Evolutionary conservation across 2,329 filamentous ascomycete genomes (phyloP).

Genomic region (Trichophyton benhamiae): DNA sequence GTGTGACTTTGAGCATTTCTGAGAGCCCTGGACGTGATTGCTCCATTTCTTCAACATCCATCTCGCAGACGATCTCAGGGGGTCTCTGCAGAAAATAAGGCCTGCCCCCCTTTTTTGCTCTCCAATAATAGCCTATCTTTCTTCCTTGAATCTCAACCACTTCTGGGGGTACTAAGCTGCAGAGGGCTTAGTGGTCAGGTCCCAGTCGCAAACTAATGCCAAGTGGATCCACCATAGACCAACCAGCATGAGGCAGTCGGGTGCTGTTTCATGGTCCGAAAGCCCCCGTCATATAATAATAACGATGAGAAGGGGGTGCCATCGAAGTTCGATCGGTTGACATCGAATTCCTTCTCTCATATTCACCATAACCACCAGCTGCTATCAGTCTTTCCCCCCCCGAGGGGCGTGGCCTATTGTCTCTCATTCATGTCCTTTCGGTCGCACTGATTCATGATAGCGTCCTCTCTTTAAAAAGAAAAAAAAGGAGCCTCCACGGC

Average conservation of each 20-base stretch:
- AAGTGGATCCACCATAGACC: not conserved
- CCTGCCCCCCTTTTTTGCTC: not conserved
- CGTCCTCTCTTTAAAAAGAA: not conserved
- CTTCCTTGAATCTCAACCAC: not conserved
- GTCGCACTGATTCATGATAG: not conserved
- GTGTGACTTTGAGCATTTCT: not conserved
- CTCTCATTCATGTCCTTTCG: not conserved
- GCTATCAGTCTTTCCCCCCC: slow-evolving; percentile 1
- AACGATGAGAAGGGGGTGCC: not conserved
- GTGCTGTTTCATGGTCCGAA: not conserved
- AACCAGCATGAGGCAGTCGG: not conserved
- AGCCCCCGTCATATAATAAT: slow-evolving; percentile 1
- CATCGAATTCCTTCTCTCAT: not conserved
- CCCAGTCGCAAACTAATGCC: not conserved
- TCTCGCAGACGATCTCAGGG: not conserved
- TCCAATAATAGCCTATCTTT: not conserved
- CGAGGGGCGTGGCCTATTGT: not conserved
- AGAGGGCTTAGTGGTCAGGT: not conserved
- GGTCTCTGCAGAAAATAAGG: not conserved
- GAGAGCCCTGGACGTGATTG: not conserved
- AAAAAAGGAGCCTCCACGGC: not conserved
- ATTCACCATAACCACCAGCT: not conserved
- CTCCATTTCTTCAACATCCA: not conserved
- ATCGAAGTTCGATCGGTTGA: not conserved
- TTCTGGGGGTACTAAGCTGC: not conserved